A percentile compares a stretch with the other conserved stretches of the same genome.
phyloP scores from a whole-genome alignment of 2,329 filamentous ascomycete genomes.

The Fusarium haematococcum region DNA sequence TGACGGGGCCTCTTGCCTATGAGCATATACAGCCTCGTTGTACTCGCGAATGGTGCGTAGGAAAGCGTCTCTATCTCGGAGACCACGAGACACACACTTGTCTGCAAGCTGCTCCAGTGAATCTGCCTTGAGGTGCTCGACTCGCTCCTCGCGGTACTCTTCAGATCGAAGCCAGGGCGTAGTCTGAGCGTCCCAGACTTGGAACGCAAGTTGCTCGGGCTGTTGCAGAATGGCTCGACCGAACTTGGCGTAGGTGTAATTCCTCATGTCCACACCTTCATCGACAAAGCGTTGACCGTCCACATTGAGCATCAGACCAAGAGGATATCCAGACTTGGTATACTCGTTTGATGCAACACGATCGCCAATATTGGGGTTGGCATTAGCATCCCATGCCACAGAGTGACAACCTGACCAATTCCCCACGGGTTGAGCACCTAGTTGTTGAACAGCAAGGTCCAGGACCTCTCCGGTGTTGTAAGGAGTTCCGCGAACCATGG shows the following conservation, averaged over 20 bases:
- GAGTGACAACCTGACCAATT: conserved; percentile 75
- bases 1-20: conserved; percentile 57
- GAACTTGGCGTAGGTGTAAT: conserved; percentile 76
- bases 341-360: conserved; percentile 72
- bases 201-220: conserved; percentile 69
- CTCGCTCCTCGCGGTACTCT: conserved; percentile 71
- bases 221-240: conserved; percentile 71
- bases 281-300: conserved; percentile 73
- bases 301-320: conserved; percentile 73
- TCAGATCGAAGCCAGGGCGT: conserved; percentile 67
- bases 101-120: conserved; percentile 68
- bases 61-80: conserved; percentile 60
- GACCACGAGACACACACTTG: conserved; percentile 58
- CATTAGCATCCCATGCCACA: conserved; percentile 74
- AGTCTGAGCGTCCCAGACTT: conserved; percentile 70
- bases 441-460: conserved; percentile 62
- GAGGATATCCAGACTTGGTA: conserved; percentile 76
- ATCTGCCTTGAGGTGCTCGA: conserved; percentile 62
- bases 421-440: conserved; percentile 64
- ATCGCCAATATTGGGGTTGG: conserved; percentile 65
- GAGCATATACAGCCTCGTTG: conserved; percentile 66
- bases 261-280: conserved; percentile 73
- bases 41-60: conserved; percentile 65
- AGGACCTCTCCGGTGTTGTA: conserved; percentile 51
- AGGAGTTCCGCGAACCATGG: conserved; percentile 43